phyloP scores from a whole-genome alignment of 768 basidiomycete species.

The Lactarius psammicola region DNA sequence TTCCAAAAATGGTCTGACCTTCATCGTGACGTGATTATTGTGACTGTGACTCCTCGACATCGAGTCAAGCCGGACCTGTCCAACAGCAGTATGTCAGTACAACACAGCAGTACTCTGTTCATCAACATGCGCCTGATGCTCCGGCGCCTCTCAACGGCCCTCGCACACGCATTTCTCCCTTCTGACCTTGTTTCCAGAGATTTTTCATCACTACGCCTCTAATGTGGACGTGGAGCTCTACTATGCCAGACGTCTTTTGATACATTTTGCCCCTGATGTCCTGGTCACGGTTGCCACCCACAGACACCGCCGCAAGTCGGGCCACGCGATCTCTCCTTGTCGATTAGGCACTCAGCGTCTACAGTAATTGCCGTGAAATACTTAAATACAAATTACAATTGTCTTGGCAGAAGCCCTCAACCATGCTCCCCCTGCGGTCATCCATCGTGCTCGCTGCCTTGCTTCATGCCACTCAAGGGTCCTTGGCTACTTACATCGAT shows the following conservation, averaged over 20 bases:
- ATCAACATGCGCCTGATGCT: background rate
- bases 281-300: background rate
- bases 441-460: conserved; percentile 3
- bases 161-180: background rate
- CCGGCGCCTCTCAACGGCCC: background rate
- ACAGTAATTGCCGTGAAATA: background rate
- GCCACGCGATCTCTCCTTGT: background rate
- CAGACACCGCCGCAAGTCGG: background rate
- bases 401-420: background rate
- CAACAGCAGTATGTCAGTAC: too few species aligned
- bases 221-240: background rate
- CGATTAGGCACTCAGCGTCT: background rate
- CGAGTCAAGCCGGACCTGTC: too few species aligned
- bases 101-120: too few species aligned
- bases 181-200: background rate
- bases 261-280: background rate
- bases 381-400: background rate
- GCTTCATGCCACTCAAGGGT: background rate
- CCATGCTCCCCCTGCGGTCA: conserved; percentile 4
- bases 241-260: background rate
- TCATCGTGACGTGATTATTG: too few species aligned
- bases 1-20: too few species aligned
- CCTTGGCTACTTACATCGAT: conserved; percentile 5
- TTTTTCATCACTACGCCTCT: background rate
- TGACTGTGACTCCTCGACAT: too few species aligned